Percentiles rank a stretch among this genome's conserved stretches.
phyloP scores from a whole-genome alignment of 106 monocot genomes.

The Apostasia ramifera region DNA sequence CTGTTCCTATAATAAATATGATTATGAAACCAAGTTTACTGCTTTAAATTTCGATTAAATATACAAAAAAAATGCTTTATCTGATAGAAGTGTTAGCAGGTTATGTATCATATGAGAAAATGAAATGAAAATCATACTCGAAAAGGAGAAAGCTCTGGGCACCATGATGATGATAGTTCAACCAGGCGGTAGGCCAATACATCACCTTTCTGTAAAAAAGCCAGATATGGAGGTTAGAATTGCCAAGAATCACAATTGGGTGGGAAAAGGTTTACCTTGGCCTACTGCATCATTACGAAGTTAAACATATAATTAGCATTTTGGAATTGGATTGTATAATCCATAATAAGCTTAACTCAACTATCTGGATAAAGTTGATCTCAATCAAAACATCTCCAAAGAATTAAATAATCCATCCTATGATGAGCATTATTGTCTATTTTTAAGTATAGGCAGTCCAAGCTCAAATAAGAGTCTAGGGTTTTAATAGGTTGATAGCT shows the following conservation, averaged over 20 bases:
- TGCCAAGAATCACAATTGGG: background rate
- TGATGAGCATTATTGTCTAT: too few relatives aligned
- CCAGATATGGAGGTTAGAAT: background rate
- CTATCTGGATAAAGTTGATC: too few relatives aligned
- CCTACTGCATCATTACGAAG: background rate
- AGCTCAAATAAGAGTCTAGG: too few relatives aligned
- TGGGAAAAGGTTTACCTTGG: background rate
- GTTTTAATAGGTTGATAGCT: too few relatives aligned
- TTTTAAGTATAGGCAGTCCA: too few relatives aligned
- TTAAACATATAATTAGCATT: background rate
- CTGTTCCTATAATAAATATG: background rate
- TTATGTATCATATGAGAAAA: background rate
- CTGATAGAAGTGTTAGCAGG: too few relatives aligned
- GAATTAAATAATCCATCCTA: too few relatives aligned
- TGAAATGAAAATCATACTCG: conserved; percentile 43
- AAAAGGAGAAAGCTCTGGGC: conserved; percentile 83
- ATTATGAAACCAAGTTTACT: background rate
- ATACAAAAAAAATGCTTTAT: background rate
- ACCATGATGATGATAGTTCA: conserved; percentile 86
- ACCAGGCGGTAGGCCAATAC: conserved; percentile 74
- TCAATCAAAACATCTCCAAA: too few relatives aligned
- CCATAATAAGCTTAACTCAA: background rate
- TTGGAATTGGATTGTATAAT: too few relatives aligned
- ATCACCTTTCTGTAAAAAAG: conserved; percentile 69
- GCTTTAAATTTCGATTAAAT: background rate